Evolutionary conservation across 805 yeast genomes (phyloP).

Genomic region (Zygosaccharomyces kombuchaensis): DNA sequence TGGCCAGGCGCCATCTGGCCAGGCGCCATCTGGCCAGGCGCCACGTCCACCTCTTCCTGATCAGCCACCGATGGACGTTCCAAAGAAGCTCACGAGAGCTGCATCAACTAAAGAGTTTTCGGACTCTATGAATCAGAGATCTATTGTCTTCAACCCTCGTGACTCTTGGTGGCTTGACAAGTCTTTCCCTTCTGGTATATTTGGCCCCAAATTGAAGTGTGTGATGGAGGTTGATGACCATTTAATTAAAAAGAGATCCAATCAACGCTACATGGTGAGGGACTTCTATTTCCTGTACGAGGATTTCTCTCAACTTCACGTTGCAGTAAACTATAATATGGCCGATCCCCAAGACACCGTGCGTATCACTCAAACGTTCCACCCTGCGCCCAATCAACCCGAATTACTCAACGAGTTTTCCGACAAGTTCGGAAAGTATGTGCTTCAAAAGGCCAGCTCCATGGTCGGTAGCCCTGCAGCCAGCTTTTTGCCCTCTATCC

Average conservation of each 20-base stretch:
- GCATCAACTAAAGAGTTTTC: conserved; percentile 17
- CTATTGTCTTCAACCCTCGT: conserved; percentile 27
- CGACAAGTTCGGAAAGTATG: conserved; percentile 46
- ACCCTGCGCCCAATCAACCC: conserved; percentile 43
- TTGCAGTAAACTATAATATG: conserved; percentile 54
- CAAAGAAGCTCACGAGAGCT: conserved; percentile 12
- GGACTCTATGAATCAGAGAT: conserved; percentile 8
- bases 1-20: conserved; percentile 9
- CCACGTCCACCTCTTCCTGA: conserved; percentile 10
- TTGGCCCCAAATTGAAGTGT: conserved; percentile 24
- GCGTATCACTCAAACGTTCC: conserved; percentile 29
- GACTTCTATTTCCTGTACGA: conserved; percentile 70
- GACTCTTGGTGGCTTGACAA: conserved; percentile 65
- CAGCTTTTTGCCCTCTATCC: conserved; percentile 36
- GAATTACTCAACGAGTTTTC: conserved; percentile 49
- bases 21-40: conserved; percentile 14
- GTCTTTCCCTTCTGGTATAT: conserved; percentile 48
- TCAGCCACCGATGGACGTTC: neutral
- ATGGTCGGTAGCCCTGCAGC: conserved; percentile 27
- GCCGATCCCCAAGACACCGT: conserved; percentile 52
- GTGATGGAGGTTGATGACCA: conserved; percentile 64
- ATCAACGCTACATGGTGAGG: conserved; percentile 43
- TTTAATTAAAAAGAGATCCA: conserved; percentile 52
- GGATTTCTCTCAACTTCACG: conserved; percentile 63
- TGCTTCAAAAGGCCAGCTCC: conserved; percentile 44